Percentiles rank a stretch among this genome's conserved stretches.
These are phyloP conservation scores for Endocalyx cinctus DNA, from an alignment of 2,329 filamentous ascomycete species.

Conservation along the genomic window DNA sequence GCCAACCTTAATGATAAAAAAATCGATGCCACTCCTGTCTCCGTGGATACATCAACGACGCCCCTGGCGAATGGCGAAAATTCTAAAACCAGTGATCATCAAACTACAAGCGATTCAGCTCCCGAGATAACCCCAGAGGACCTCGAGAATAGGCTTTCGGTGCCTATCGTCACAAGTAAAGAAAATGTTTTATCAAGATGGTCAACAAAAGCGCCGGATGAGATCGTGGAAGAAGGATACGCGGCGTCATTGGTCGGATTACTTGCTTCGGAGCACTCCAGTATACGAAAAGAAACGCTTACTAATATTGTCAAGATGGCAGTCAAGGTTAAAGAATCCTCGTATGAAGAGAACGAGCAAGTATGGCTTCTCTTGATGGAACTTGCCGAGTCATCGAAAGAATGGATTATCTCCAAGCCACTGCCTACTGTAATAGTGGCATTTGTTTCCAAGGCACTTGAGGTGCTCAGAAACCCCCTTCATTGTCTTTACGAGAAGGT, in stretches of 20 bases:
- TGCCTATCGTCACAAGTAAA: slow-evolving; percentile 39
- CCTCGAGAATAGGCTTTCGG: slow-evolving; percentile 48
- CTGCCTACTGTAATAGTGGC: slow-evolving; percentile 71
- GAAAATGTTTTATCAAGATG: slow-evolving; percentile 59
- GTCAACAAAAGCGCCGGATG: slow-evolving; percentile 71
- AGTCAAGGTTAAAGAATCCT: slow-evolving; percentile 59
- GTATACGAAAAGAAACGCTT: slow-evolving; percentile 75
- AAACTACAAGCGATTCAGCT: too few relatives aligned
- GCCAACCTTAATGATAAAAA: too few relatives aligned
- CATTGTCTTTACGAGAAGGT: slow-evolving; percentile 82
- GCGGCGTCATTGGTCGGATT: slow-evolving; percentile 67
- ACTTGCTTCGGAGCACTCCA: slow-evolving; percentile 67
- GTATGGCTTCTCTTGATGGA: slow-evolving; percentile 78
- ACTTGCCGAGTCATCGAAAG: slow-evolving; percentile 66
- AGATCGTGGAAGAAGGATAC: slow-evolving; percentile 74
- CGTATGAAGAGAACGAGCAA: slow-evolving; percentile 71
- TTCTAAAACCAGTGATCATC: too few relatives aligned
- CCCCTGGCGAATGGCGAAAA: too few relatives aligned
- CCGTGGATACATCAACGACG: too few relatives aligned
- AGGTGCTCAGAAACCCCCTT: slow-evolving; percentile 69
- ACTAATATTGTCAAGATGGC: slow-evolving; percentile 64
- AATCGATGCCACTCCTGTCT: too few relatives aligned
- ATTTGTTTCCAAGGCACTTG: slow-evolving; percentile 67
- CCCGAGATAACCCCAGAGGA: too few relatives aligned
- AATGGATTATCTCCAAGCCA: slow-evolving; percentile 48